These are phyloP conservation scores for Eremochloa ophiuroides DNA, from an alignment of 176 grass and related monocot genomes.

Conservation along the genomic window DNA sequence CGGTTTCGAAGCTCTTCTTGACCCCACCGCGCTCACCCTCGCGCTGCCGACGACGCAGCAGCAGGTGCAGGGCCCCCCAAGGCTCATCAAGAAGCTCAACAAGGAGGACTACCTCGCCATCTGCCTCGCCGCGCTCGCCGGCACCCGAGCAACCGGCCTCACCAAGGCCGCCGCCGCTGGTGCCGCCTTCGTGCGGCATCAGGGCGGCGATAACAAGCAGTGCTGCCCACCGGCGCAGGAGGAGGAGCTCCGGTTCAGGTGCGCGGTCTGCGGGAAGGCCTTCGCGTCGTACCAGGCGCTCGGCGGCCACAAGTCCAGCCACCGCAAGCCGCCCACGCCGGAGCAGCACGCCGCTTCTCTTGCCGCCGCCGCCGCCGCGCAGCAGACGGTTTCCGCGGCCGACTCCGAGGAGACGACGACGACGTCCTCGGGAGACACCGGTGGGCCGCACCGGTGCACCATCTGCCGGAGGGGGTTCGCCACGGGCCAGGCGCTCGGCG, in stretches of 20 bases:
- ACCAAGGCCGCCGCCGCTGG: not conserved
- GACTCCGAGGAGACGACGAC: not conserved
- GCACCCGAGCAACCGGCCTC: not conserved
- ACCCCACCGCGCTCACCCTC: not conserved
- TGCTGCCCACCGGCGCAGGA: not conserved
- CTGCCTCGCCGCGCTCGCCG: not conserved
- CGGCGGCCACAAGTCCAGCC: slow-evolving; percentile 95
- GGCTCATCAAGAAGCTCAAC: not conserved
- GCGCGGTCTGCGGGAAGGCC: slow-evolving; percentile 69
- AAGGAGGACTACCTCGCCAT: not conserved
- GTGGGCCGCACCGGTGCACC: slow-evolving; percentile 65
- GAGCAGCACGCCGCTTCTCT: not conserved
- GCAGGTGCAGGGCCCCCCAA: no score
- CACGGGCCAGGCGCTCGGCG: slow-evolving; percentile 84
- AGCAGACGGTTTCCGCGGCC: not conserved
- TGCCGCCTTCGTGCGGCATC: not conserved
- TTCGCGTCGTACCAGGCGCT: slow-evolving; percentile 86
- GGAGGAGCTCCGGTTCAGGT: slow-evolving; percentile 49
- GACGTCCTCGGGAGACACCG: not conserved
- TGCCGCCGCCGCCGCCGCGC: not conserved
- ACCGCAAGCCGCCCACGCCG: slow-evolving; percentile 40
- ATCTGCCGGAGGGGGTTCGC: slow-evolving; percentile 63
- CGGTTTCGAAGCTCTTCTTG: not conserved
- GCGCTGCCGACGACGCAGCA: not conserved
- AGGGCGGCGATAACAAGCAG: not conserved